These are phyloP conservation scores for Neospora caninum DNA, from an alignment of 169 alveolate species.

Conservation along the genomic window DNA sequence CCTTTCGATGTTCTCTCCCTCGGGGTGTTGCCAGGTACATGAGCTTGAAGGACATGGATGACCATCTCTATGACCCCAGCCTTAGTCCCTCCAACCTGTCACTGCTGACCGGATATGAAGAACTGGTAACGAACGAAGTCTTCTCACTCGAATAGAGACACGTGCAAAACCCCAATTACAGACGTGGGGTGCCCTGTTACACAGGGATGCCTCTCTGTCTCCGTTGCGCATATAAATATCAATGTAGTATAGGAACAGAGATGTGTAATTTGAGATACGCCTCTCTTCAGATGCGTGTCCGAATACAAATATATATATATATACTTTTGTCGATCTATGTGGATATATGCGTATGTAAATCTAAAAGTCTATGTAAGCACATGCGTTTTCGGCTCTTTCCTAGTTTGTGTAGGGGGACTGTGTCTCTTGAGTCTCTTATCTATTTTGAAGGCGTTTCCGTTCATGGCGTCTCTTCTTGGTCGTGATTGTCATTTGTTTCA, in stretches of 20 bases:
- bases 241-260: too few relatives aligned
- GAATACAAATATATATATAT: neutral
- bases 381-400: too few relatives aligned
- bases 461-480: too few relatives aligned
- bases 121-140: neutral
- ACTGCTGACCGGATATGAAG: constrained; percentile 10
- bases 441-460: too few relatives aligned
- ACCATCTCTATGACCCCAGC: constrained; percentile 21
- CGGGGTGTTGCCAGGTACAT: neutral
- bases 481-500: neutral
- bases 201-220: neutral
- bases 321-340: neutral
- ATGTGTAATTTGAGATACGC: neutral
- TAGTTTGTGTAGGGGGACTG: too few relatives aligned
- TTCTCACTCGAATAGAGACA: neutral
- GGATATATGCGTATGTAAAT: neutral
- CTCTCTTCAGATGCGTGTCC: neutral
- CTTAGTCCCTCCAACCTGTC: constrained; percentile 19
- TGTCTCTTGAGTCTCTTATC: too few relatives aligned
- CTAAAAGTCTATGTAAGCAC: neutral
- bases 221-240: neutral
- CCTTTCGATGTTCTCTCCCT: neutral
- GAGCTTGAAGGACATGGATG: constrained; percentile 36
- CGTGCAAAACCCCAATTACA: too few relatives aligned
- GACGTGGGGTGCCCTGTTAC: too few relatives aligned